phyloP scores from a whole-genome alignment of 305 asterid species.

The Ilex paraguariensis region DNA sequence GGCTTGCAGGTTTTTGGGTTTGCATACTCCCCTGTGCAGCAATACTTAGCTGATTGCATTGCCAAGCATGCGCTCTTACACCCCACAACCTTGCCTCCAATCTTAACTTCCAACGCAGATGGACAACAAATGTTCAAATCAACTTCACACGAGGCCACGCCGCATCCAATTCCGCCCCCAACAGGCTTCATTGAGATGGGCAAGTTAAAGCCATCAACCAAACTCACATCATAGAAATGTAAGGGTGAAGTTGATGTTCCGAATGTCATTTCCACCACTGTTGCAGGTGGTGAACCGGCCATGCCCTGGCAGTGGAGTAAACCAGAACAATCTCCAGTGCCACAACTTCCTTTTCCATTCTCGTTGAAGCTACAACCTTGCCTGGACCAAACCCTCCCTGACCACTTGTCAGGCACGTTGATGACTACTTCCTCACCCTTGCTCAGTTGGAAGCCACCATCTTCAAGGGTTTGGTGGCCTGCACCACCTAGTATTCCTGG shows the following conservation, averaged over 20 bases:
- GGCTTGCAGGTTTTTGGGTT: conserved; percentile 68
- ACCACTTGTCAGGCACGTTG: conserved; percentile 74
- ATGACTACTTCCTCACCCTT: conserved; percentile 58
- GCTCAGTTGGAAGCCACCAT: conserved; percentile 65
- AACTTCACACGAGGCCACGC: conserved; percentile 71
- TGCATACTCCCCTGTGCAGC: conserved; percentile 77
- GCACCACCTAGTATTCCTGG: conserved; percentile 76
- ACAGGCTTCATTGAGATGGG: conserved; percentile 84
- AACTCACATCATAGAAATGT: conserved; percentile 81
- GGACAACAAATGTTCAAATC: conserved; percentile 83
- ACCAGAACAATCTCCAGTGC: conserved; percentile 75
- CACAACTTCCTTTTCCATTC: conserved; percentile 55
- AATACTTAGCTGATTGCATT: conserved; percentile 71
- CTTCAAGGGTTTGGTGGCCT: conserved; percentile 51
- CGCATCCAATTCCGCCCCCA: conserved; percentile 86
- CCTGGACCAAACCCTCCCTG: conserved; percentile 84
- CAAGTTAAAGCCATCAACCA: conserved; percentile 87
- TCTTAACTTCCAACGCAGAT: conserved; percentile 65
- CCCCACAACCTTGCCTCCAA: conserved; percentile 65
- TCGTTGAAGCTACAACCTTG: conserved; percentile 54
- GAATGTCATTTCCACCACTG: conserved; percentile 91
- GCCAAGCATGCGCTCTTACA: conserved; percentile 94
- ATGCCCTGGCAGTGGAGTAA: conserved; percentile 58
- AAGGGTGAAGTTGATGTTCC: conserved; percentile 65
- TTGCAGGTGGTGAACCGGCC: conserved; percentile 79